Evolutionary conservation across 1,139 yeast genomes (phyloP).

Genomic region (Sugiyamaella xylanicola): DNA sequence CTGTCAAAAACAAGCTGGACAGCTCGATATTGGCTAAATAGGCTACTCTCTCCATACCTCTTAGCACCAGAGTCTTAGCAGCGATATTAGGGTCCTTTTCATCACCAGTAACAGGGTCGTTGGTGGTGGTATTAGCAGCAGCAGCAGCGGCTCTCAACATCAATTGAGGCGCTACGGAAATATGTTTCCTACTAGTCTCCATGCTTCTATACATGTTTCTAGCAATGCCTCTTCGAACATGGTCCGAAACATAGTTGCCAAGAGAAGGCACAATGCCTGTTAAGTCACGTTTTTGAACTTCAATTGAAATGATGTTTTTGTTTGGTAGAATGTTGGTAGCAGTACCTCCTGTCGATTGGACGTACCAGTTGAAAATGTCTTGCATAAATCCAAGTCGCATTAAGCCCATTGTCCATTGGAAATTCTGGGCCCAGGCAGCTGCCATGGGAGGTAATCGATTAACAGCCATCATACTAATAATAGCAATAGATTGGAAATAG

Average conservation of each 20-base stretch:
- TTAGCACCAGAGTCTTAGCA: conserved; percentile 71
- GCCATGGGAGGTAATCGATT: conserved; percentile 93
- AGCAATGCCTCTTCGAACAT: conserved; percentile 31
- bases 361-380: conserved; percentile 86
- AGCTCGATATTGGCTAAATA: conserved; percentile 82
- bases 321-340: conserved; percentile 72
- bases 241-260: conserved; percentile 30
- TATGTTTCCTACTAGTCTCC: conserved; percentile 20
- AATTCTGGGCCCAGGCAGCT: conserved; percentile 97
- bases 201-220: conserved; percentile 28
- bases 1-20: conserved; percentile 83
- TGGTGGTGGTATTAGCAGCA: conserved; percentile 45
- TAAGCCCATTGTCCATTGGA: conserved; percentile 95
- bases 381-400: conserved; percentile 83
- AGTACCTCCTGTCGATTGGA: conserved; percentile 92
- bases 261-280: conserved; percentile 28
- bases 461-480: conserved; percentile 96
- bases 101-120: conserved; percentile 65
- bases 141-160: conserved; percentile 21
- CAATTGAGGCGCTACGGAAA: conserved; percentile 29
- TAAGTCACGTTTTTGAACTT: conserved; percentile 64
- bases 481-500: conserved; percentile 91
- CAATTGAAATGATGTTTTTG: conserved; percentile 62
- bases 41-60: conserved; percentile 93
- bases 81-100: conserved; percentile 60